Percentiles rank a stretch among this genome's conserved stretches.
Evolutionary conservation across 2,329 filamentous ascomycete species (phyloP).

Genomic region (Fusarium pseudoanthophilum): DNA sequence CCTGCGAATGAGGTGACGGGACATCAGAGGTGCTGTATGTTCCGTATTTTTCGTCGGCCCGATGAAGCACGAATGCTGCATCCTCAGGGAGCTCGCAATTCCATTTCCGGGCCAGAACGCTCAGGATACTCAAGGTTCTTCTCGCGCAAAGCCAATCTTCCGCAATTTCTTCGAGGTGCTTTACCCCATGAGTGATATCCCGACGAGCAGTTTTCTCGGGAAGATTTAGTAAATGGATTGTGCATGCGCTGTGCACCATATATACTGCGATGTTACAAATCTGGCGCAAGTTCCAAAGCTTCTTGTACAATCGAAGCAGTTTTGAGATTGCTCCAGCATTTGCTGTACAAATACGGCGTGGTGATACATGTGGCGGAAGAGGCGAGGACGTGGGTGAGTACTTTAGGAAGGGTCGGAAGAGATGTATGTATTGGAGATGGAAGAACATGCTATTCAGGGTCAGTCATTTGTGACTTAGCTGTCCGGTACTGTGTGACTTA

Average conservation of each 20-base stretch:
- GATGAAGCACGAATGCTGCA: constrained; percentile 77
- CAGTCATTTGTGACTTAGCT: not conserved
- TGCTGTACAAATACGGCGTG: constrained; percentile 88
- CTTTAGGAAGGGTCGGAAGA: constrained; percentile 94
- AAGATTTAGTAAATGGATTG: constrained; percentile 91
- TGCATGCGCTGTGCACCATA: constrained; percentile 93
- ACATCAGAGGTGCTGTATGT: constrained; percentile 72
- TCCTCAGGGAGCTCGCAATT: constrained; percentile 87
- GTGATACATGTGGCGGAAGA: constrained; percentile 86
- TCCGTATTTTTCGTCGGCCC: constrained; percentile 84
- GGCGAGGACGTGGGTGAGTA: constrained; percentile 85
- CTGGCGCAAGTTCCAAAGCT: constrained; percentile 87
- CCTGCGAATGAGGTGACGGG: constrained; percentile 61
- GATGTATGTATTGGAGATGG: constrained; percentile 92
- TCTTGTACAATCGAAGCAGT: constrained; percentile 92
- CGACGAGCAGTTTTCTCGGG: constrained; percentile 90
- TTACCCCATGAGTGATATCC: constrained; percentile 90
- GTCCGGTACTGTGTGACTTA: constrained; percentile 62
- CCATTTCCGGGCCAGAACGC: constrained; percentile 89
- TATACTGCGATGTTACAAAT: constrained; percentile 98
- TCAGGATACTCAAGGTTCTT: constrained; percentile 85
- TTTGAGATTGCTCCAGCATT: constrained; percentile 92
- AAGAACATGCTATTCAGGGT: constrained; percentile 84
- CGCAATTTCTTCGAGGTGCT: constrained; percentile 93
- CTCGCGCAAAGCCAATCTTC: constrained; percentile 94